phyloP scores from a whole-genome alignment of 176 grass and related monocot species.

The maize (Zea mays) region Zm-B73-REFERENCE-NAM-5.0 NC_050105.1:124836001-124836500 shows the following conservation, averaged over 20 bases:
- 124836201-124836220: conserved; percentile 47
- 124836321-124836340: conserved; percentile 68
- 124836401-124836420: conserved; percentile 70
- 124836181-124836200: conserved; percentile 57
- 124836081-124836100: background rate
- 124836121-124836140: conserved; percentile 49
- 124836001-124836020: background rate
- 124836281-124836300: conserved; percentile 67
- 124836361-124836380: conserved; percentile 64
- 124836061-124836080: conserved; percentile 15
- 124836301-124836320: conserved; percentile 55
- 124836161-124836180: conserved; percentile 54
- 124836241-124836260: conserved; percentile 59
- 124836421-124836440: conserved; percentile 51
- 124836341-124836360: conserved; percentile 57
- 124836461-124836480: conserved; percentile 87
- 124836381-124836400: conserved; percentile 70
- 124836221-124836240: conserved; percentile 68
- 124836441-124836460: conserved; percentile 64
- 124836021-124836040: too few relatives aligned
- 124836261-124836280: conserved; percentile 75
- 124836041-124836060: background rate
- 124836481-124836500: conserved; percentile 67
- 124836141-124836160: conserved; percentile 48
- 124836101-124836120: conserved; percentile 48